These are phyloP conservation scores for Colletotrichum sp. DNA, from an alignment of 2,329 filamentous ascomycete species.

Conservation along the genomic window DNA sequence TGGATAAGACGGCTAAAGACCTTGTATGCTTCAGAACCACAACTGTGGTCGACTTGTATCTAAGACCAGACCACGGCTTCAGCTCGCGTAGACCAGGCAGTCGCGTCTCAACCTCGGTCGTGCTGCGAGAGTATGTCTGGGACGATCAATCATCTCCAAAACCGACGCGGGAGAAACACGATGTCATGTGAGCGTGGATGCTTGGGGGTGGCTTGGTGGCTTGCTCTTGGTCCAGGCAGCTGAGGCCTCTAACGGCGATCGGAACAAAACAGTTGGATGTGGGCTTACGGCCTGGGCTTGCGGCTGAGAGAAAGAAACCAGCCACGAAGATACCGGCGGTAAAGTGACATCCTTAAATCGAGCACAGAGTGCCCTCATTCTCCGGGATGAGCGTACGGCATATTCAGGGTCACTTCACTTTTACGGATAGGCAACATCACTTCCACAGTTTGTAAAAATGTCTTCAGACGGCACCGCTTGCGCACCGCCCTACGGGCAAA, in stretches of 20 bases:
- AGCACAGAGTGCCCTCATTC: neutral
- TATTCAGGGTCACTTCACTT: neutral
- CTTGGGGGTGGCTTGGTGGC: neutral
- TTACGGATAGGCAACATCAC: neutral
- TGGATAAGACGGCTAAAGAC: neutral
- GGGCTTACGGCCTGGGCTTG: neutral
- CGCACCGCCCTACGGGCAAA: slow-evolving; percentile 29
- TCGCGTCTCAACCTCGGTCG: neutral
- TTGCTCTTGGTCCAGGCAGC: neutral
- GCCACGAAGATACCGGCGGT: neutral
- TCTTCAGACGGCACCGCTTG: neutral
- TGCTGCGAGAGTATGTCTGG: neutral
- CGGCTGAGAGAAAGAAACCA: neutral
- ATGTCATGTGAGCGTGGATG: neutral
- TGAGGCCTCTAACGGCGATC: neutral
- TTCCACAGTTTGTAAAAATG: neutral
- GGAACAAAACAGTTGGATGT: neutral
- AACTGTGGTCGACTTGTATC: neutral
- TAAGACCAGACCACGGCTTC: neutral
- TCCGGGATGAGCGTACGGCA: neutral
- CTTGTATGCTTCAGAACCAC: neutral
- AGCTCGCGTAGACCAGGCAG: neutral
- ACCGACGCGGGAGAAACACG: neutral
- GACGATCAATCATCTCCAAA: neutral
- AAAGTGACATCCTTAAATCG: neutral